Evolutionary conservation across 768 basidiomycete genomes (phyloP), one percentile per base, ranked within the genome.

Genomic region (Rhodotorula taiwanensis): DNA sequence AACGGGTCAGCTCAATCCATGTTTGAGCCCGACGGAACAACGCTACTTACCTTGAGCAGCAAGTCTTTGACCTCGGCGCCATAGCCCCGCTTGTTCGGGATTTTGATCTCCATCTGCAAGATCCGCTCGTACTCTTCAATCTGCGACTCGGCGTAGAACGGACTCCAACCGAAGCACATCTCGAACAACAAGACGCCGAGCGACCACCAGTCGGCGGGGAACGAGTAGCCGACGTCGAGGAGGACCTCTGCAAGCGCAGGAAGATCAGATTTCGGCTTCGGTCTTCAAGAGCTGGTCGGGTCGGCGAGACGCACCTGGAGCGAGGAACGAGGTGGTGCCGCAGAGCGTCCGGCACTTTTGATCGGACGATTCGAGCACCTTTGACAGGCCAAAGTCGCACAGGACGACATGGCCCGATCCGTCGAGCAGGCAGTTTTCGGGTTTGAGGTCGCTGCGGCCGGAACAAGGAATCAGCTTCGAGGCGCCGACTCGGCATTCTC

Each of bases 141-240:
- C 1, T 88, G 92, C 73, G 93, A 92, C 73, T 99, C 94, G 31
- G 91, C 89, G 74, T 97, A 99, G 78, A 98, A 99, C 39, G 94
- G 94, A 72, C 88, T 90, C 91, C 91, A 98, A 9, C 94, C 94
- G 70, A 89, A 97, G 72, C 91, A 94, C 94, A 99, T 99, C 78
- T 99, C 94, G 75, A 95, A 99, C 21, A 98, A 80, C 36, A 99
- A 80, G 15, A 71, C 66, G 48, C 68, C 71, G 52, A 71, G 56
- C 6, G 58, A 56, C 70, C 94, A 98, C 76, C 94, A 98, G 75
- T 98, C 94, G 69, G 97, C 53, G 1, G 58, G 44, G 47, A 55
- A 56, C 30, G 58, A 90, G 77, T 98, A 97, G n/a, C 94, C 94
- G 66, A 91, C 91, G 74, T 95, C 92, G 49, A 98, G 82, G 16